Evolutionary conservation across 2,329 filamentous ascomycete species (phyloP).

Genomic region (Pseudonectria buxi): DNA sequence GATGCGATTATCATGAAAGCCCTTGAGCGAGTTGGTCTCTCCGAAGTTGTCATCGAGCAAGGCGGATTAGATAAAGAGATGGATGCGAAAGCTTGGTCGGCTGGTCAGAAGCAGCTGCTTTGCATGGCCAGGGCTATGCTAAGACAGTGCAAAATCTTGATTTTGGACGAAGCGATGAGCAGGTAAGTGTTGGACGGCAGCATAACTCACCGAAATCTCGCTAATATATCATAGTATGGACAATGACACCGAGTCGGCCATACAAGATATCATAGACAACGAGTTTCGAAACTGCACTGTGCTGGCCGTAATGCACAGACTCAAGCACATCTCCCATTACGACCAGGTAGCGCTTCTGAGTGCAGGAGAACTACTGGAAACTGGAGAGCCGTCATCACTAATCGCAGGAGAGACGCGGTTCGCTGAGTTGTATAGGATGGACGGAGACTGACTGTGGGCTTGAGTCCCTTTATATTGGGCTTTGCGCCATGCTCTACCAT

Average conservation of each 20-base stretch:
- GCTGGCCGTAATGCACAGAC: conserved; percentile 34
- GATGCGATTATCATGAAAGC: conserved; percentile 36
- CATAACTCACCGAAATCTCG: too few relatives aligned
- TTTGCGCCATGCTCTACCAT: too few relatives aligned
- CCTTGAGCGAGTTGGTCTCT: conserved; percentile 38
- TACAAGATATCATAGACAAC: conserved; percentile 25
- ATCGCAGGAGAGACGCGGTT: too few relatives aligned
- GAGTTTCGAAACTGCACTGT: conserved; percentile 44
- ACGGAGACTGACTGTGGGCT: too few relatives aligned
- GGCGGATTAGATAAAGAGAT: conserved; percentile 33
- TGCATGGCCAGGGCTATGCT: conserved; percentile 32
- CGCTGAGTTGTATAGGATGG: too few relatives aligned
- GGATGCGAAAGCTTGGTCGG: conserved; percentile 26
- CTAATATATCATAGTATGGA: too few relatives aligned
- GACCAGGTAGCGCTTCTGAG: too few relatives aligned
- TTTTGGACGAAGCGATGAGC: conserved; percentile 33
- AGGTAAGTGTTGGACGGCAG: too few relatives aligned
- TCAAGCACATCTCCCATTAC: too few relatives aligned
- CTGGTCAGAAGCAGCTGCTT: conserved; percentile 41
- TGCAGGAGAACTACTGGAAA: too few relatives aligned
- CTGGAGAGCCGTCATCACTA: too few relatives aligned
- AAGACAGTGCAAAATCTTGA: conserved; percentile 25
- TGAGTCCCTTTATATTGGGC: too few relatives aligned
- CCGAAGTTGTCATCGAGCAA: conserved; percentile 30
- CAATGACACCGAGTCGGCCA: conserved; percentile 25